phyloP scores from a whole-genome alignment of 768 basidiomycete genomes.

The Leccinum uliginosum region DNA sequence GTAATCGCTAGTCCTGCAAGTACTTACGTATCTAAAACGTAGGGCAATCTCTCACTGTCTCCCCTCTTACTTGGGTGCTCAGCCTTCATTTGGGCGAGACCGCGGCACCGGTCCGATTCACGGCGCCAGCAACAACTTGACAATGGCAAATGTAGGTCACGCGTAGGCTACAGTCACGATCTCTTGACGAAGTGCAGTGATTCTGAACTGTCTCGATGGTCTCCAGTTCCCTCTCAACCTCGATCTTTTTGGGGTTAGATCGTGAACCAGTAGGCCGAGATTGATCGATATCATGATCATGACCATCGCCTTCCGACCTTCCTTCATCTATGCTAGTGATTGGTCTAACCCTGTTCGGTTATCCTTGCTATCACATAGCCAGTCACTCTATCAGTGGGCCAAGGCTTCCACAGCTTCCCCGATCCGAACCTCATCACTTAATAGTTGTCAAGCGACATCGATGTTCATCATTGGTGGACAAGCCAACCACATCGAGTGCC shows the following conservation, averaged over 20 bases:
- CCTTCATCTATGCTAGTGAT: background rate
- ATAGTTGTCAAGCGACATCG: background rate
- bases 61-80: no score
- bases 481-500: background rate
- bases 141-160: background rate
- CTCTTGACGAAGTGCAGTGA: background rate
- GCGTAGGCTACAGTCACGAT: background rate
- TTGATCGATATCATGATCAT: background rate
- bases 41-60: no score
- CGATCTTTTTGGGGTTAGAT: background rate
- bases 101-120: background rate
- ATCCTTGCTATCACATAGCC: background rate
- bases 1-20: no score
- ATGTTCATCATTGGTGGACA: background rate
- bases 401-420: background rate
- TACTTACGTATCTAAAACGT: no score
- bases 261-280: background rate
- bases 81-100: background rate
- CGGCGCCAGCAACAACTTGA: background rate
- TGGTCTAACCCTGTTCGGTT: background rate
- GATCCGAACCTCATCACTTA: background rate
- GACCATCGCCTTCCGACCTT: background rate
- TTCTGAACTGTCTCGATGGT: background rate
- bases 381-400: background rate
- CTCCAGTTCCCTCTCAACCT: background rate